Percentiles rank a stretch among this genome's conserved stretches.
These are phyloP conservation scores for Omphalea diandra DNA, from an alignment of 441 rosid genomes.

Conservation along the genomic window DNA sequence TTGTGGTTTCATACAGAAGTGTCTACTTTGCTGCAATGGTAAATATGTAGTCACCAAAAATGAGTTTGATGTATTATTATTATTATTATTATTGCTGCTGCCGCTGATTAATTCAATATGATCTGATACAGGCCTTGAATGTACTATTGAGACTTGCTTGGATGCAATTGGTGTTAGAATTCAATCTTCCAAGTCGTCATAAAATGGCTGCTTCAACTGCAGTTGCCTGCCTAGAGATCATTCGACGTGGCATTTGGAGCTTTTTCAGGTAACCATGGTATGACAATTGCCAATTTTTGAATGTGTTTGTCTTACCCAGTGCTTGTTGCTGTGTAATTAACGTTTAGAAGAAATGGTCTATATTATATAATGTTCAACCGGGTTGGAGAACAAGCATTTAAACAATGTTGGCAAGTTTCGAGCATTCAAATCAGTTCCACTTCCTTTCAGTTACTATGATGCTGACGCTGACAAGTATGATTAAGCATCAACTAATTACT, in stretches of 20 bases:
- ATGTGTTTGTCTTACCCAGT: too few relatives aligned
- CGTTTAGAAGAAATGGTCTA: neutral
- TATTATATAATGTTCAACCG: conserved; percentile 9
- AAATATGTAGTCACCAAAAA: conserved; percentile 15
- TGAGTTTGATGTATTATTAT: neutral
- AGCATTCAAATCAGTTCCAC: conserved; percentile 60
- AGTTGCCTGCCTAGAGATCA: conserved; percentile 54
- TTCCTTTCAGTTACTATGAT: conserved; percentile 52
- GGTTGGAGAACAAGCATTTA: conserved; percentile 64
- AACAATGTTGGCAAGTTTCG: conserved; percentile 51
- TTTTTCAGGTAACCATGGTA: conserved; percentile 57
- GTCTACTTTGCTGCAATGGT: conserved; percentile 73
- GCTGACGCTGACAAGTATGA: conserved; percentile 29
- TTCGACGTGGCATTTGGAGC: conserved; percentile 69
- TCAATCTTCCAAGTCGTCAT: conserved; percentile 42
- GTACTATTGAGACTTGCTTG: conserved; percentile 52
- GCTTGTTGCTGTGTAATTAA: neutral
- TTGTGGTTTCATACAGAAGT: conserved; percentile 53
- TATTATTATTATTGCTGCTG: too few relatives aligned
- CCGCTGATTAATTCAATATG: conserved; percentile 2
- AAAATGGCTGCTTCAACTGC: conserved; percentile 40
- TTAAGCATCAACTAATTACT: neutral
- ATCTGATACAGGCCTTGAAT: conserved; percentile 46
- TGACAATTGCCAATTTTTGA: conserved; percentile 2
- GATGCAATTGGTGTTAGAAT: conserved; percentile 61